Base-by-base conservation (phyloP, 2,329 filamentous ascomycete species). In the Trichoderma citrinoviride region DNA sequence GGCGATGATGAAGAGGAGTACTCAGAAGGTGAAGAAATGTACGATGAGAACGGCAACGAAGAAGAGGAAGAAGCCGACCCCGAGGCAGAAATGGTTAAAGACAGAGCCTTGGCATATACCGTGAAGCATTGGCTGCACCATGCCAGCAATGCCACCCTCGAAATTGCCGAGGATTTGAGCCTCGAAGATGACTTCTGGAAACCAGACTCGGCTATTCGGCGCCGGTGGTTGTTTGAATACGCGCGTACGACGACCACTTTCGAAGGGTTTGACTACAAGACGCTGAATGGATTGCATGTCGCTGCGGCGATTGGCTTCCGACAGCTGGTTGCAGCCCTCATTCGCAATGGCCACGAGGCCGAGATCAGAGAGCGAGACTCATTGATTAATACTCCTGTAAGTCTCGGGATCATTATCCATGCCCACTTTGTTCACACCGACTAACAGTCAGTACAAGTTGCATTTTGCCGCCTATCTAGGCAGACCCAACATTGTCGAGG, bases 121-220 rank as follows among this genome's bases (percentile, higher is more conserved):
- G 73, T 80, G 5, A 79, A 78, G 54, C 68, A 80, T 41, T 80
- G 78, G 78, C 70, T 80, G 3, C 70, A 74, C 6, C 78, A 80
- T 57, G 78, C 77, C 2, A 76, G 76, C 47, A 77, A 78, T 55
- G 78, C 78, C 19, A 80, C 78, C 0, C 66, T 71, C 4, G 78
- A 79, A 55, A 77, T 80, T n/a, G 77, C 77, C 0, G 78, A 80
- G 40, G 75, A 74, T 10, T 67, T 80, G 2, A 78, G 77, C 61
- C 53, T 71, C 7, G 77, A 79, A 43, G 61, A 73, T 6, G 73
- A 76, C 10, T 80, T 80, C 60, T 80, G 78, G 78, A 72, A 73
- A 33, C 67, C 66, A 0, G 72, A 73, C 15, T 80, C 78, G 0
- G 64, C 68, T 1, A 73, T 78, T 10, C 72, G 78, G 7, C 73